Evolutionary conservation across 306 rosid genomes (phyloP).

Genomic region (Vigna nakashimae): DNA sequence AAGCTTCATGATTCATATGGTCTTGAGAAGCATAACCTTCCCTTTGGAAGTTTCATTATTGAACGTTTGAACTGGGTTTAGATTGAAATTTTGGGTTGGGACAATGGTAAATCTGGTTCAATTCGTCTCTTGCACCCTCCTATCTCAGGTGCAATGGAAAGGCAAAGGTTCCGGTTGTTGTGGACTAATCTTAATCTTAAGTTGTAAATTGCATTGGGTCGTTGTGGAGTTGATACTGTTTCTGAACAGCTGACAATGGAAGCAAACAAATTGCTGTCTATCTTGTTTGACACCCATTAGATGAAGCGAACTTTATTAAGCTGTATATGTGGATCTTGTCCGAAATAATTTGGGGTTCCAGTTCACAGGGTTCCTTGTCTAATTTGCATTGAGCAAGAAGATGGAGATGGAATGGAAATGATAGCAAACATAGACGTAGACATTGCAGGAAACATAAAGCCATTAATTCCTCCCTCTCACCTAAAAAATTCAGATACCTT

Average conservation of each 20-base stretch:
- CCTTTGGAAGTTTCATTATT: no score
- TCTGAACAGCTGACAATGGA: conserved; percentile 18
- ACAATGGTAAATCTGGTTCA: no score
- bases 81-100: no score
- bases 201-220: not conserved
- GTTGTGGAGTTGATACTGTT: not conserved
- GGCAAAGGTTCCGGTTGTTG: not conserved
- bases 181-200: not conserved
- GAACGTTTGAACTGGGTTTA: not conserved
- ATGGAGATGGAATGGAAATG: conserved; percentile 31
- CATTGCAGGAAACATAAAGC: conserved; percentile 18
- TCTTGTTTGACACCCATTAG: conserved; percentile 8
- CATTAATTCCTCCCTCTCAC: conserved; percentile 25
- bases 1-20: not conserved
- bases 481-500: not conserved
- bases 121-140: no score
- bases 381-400: conserved; percentile 31
- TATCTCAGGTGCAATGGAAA: not conserved
- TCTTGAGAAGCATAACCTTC: not conserved
- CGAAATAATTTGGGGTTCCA: conserved; percentile 30
- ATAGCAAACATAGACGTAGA: conserved; percentile 14
- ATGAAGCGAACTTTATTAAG: conserved; percentile 34
- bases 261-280: conserved; percentile 9
- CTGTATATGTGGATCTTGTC: conserved; percentile 48
- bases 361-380: conserved; percentile 29